Base-by-base conservation (phyloP, 495 filamentous ascomycete species). In the Lepidopterella palustris region DNA sequence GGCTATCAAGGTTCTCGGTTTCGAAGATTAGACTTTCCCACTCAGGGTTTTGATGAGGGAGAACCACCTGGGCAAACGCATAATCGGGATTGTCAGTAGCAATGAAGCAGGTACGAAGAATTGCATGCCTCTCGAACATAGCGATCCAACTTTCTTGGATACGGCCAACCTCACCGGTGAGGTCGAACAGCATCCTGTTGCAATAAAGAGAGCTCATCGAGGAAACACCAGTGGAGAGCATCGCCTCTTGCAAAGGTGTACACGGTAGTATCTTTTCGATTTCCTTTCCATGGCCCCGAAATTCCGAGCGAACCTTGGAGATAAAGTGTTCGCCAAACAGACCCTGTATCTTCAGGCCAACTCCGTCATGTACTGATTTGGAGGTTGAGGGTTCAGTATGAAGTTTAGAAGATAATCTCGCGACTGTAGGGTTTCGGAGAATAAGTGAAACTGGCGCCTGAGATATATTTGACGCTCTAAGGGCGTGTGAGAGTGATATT, bases 201-300 rank as follows among this genome's bases (percentile, higher is more conserved):
- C 72, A 79, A 60, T 87, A 87, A 8, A 78, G 28, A 31, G 55
- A 39, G 20, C 61, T 25, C 1, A 49, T 45, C n/a, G 65, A 54
- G 0, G 74, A 72, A 11, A 4, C 45, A 5, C 77, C 76, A n/a
- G 77, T 74, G 13, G 79, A 82, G 6, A 95, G 75, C 87, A 92
- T 93, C 8, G 83, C 85, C 71, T 91, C 86, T 64, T 95, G 89
- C 1, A 95, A 70, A 2, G 89, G 86, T 3, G 89, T 92, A 64
- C 89, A 93, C 23, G 89, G 89, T 13, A 89, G 72, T 25, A 93
- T 76, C 24, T 69, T 71, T 45, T 80, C 63, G 5, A 87, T 74
- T 0, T 57, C 53, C 13, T 68, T 66, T 2, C 76, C 75, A 5
- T 62, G 40, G 1, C 66, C 25, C 2, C 55, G 31, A 50, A 82